A percentile compares a stretch with the other conserved stretches of the same genome.
Conservation (phyloP, 495 filamentous ascomycete species). For the Penicillium macrosclerotiorum region DNA sequence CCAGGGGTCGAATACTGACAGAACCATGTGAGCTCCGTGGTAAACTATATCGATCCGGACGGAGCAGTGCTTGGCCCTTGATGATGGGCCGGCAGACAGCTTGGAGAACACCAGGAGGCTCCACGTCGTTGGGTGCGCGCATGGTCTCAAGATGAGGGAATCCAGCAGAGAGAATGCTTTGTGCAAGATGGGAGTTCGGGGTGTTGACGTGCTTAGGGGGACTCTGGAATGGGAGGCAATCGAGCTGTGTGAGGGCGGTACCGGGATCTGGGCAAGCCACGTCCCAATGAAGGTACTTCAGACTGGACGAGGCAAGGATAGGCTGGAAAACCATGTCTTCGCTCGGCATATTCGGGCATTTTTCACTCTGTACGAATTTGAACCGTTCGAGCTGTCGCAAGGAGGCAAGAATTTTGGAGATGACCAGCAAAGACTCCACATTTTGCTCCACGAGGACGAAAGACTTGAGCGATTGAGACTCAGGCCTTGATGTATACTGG, state of each 20-base stretch:
- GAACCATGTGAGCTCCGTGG: conserved; percentile 49
- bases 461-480: conserved; percentile 54
- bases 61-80: conserved; percentile 45
- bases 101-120: conserved; percentile 65
- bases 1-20: conserved; percentile 40
- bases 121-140: conserved; percentile 70
- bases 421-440: conserved; percentile 61
- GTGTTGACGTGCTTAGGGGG: conserved; percentile 35
- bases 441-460: conserved; percentile 66
- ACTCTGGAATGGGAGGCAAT: conserved; percentile 39
- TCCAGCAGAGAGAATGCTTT: conserved; percentile 63
- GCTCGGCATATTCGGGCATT: conserved; percentile 55
- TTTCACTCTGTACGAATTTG: conserved; percentile 64
- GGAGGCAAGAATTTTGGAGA: conserved; percentile 74
- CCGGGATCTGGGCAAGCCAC: conserved; percentile 52
- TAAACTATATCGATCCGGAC: conserved; percentile 48
- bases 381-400: conserved; percentile 63
- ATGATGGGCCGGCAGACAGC: conserved; percentile 62
- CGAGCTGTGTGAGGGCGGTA: conserved; percentile 40
- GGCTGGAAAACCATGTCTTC: conserved; percentile 64
- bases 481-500: conserved; percentile 60
- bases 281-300: conserved; percentile 81
- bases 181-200: conserved; percentile 71
- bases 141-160: conserved; percentile 70
- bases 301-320: conserved; percentile 63